Percentiles rank a stretch among this genome's conserved stretches.
Evolutionary conservation across 371 early-diverging fungal species (phyloP).

Genomic region (Mucor racemosus): DNA sequence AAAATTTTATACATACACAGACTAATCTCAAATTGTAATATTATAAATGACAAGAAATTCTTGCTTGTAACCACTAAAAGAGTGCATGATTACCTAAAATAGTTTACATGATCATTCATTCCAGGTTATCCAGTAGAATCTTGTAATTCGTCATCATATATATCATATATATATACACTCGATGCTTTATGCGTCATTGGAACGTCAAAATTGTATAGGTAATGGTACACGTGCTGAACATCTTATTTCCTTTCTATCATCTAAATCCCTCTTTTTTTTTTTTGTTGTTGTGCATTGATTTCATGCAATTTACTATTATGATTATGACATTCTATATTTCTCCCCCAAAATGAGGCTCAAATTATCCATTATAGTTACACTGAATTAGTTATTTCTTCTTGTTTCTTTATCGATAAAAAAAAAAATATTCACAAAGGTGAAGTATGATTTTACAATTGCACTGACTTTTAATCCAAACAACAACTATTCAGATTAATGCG

Average conservation of each 20-base stretch:
- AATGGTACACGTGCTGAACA: neutral
- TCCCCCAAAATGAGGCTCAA: neutral
- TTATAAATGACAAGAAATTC: neutral
- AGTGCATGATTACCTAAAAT: slow-evolving; percentile 4
- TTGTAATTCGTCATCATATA: neutral
- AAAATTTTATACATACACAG: neutral
- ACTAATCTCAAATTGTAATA: neutral
- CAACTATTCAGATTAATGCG: neutral
- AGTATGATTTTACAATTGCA: neutral
- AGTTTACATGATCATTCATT: neutral
- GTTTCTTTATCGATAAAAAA: neutral
- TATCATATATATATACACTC: neutral
- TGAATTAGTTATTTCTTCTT: neutral
- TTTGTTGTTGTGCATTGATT: neutral
- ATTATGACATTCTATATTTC: neutral
- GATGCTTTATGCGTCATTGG: neutral
- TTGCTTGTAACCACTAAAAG: neutral
- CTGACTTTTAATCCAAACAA: neutral
- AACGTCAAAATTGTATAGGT: slow-evolving; percentile 1
- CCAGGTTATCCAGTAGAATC: neutral
- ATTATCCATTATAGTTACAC: neutral
- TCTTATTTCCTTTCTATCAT: neutral
- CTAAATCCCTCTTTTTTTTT: neutral
- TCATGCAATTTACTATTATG: neutral
- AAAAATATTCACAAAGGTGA: slow-evolving; percentile 1